Conservation (phyloP, 306 rosid genomes). For the Prunus dulcis region DNA sequence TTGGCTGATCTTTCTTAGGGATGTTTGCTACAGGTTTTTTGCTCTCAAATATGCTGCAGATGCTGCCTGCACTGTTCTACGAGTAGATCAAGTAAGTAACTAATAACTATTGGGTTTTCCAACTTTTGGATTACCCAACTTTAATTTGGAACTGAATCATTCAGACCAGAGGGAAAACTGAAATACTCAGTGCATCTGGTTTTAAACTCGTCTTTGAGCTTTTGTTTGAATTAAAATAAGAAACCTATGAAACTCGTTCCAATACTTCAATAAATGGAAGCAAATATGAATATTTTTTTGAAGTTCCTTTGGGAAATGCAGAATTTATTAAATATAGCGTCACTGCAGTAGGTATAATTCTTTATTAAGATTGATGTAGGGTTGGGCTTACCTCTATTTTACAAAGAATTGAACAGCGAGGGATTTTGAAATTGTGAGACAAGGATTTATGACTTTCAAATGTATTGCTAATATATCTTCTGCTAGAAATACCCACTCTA, state of each 20-base stretch:
- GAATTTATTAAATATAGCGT: no score
- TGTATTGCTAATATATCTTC: background rate
- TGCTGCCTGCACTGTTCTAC: slow-evolving; percentile 95
- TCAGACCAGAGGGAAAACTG: background rate
- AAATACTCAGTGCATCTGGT: background rate
- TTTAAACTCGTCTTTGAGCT: background rate
- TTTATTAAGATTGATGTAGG: no score
- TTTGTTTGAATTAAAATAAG: no score
- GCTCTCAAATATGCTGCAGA: slow-evolving; percentile 95
- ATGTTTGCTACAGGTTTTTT: slow-evolving; percentile 48
- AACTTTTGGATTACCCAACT: background rate
- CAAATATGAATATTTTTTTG: no score
- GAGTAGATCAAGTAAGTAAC: slow-evolving; percentile 84
- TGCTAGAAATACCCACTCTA: background rate
- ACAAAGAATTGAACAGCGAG: no score
- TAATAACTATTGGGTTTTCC: slow-evolving; percentile 6
- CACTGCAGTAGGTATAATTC: no score
- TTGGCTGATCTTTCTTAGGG: slow-evolving; percentile 14
- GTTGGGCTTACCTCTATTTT: no score
- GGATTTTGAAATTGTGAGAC: no score
- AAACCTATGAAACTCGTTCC: no score
- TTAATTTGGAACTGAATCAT: background rate
- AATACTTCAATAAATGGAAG: no score
- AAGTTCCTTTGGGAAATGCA: no score
- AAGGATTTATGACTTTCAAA: background rate